These are phyloP conservation scores for Monosporascus sp. DNA, from an alignment of 2,329 filamentous ascomycete species.

Conservation along the genomic window DNA sequence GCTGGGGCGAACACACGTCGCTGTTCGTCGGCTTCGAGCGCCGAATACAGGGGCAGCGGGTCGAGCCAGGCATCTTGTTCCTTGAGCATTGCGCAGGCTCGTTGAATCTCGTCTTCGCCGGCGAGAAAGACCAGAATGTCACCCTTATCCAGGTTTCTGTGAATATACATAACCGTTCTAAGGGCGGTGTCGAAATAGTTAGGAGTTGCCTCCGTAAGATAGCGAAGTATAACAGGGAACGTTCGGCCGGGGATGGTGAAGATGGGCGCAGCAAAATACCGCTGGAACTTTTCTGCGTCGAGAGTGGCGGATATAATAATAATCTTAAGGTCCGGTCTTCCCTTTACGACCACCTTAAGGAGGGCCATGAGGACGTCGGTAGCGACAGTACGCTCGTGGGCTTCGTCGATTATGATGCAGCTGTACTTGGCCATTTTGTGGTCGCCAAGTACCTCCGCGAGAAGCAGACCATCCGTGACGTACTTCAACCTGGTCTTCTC, in stretches of 20 bases:
- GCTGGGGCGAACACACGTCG: constrained; percentile 92
- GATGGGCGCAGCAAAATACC: constrained; percentile 91
- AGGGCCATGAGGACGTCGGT: constrained; percentile 98
- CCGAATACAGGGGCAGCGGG: constrained; percentile 88
- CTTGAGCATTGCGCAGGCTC: constrained; percentile 83
- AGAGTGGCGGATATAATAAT: constrained; percentile 99
- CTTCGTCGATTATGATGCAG: constrained; percentile 97
- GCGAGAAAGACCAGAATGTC: constrained; percentile 94
- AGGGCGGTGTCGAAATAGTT: constrained; percentile 97
- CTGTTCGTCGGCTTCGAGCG: constrained; percentile 85
- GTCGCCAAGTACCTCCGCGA: constrained; percentile 95
- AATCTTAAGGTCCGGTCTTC: constrained; percentile 88
- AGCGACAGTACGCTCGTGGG: constrained; percentile 93
- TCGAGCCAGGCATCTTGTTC: constrained; percentile 90
- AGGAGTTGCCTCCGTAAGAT: constrained; percentile 90
- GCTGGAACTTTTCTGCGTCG: constrained; percentile 96
- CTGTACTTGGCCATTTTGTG: constrained; percentile 87
- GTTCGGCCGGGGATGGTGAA: constrained; percentile 93
- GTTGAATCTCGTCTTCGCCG: constrained; percentile 97
- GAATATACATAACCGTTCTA: constrained; percentile 59
- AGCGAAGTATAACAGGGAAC: constrained; percentile 96
- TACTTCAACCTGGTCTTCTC: constrained; percentile 93
- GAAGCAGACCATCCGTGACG: constrained; percentile 99
- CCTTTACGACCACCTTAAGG: constrained; percentile 79
- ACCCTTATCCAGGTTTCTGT: constrained; percentile 85